A percentile compares a stretch with the other conserved stretches of the same genome.
Evolutionary conservation across 805 yeast genomes (phyloP).

Genomic region (Suhomyces sp.): DNA sequence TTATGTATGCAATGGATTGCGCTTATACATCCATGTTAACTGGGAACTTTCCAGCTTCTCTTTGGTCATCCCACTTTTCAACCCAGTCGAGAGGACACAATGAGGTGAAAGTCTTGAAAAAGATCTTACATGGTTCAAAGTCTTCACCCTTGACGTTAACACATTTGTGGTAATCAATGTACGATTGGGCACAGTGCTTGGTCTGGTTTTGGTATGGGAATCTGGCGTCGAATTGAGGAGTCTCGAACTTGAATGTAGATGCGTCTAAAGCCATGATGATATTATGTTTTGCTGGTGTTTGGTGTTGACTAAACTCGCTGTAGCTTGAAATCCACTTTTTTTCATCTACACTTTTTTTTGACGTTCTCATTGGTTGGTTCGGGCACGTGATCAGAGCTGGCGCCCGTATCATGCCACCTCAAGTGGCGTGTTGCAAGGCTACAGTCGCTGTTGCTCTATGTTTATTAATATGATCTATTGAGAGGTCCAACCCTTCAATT

Average conservation of each 20-base stretch:
- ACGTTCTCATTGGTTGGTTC: constrained; percentile 8
- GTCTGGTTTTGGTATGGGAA: constrained; percentile 98
- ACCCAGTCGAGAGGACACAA: constrained; percentile 84
- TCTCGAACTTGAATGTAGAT: constrained; percentile 29
- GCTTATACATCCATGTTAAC: constrained; percentile 25
- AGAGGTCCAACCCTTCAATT: constrained; percentile 15
- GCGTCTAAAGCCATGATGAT: constrained; percentile 24
- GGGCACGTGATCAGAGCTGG: constrained; percentile 1
- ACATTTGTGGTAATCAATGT: constrained; percentile 97
- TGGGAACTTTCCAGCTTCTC: constrained; percentile 53
- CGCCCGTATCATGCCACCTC: background rate
- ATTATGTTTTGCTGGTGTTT: background rate
- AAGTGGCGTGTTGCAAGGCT: background rate
- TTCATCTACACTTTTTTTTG: constrained; percentile 4
- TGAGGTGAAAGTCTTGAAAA: constrained; percentile 85
- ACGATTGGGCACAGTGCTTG: constrained; percentile 97
- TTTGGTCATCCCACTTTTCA: constrained; percentile 85
- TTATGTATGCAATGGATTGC: background rate
- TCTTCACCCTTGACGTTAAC: constrained; percentile 96
- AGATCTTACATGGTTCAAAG: constrained; percentile 94
- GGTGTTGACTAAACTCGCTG: background rate
- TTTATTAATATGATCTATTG: background rate
- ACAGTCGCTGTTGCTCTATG: background rate
- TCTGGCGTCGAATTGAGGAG: constrained; percentile 76
- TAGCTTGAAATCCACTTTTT: background rate